phyloP scores from a whole-genome alignment of 441 rosid species.

The Lepidium campestre region DNA sequence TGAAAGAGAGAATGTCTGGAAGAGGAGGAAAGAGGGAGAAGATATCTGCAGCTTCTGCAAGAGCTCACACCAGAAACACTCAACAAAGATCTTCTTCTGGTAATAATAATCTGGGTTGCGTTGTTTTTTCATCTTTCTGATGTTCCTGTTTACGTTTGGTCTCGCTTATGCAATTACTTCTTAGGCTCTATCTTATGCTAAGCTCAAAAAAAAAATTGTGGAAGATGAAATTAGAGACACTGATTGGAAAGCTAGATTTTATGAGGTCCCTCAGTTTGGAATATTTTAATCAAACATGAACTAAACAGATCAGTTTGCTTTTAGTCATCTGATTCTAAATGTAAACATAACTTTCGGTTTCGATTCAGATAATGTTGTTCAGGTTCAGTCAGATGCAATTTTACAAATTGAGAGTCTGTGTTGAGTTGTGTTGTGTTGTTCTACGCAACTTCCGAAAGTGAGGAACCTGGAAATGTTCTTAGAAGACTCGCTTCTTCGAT shows the following conservation, averaged over 20 bases:
- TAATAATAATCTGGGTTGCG: background rate
- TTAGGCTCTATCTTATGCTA: background rate
- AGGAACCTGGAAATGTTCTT: background rate
- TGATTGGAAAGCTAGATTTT: no score
- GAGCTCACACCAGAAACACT: slow-evolving; percentile 7
- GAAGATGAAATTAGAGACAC: background rate
- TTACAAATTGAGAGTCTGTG: no score
- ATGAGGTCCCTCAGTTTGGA: background rate
- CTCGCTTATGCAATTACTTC: background rate
- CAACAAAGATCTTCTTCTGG: slow-evolving; percentile 15
- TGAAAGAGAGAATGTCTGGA: slow-evolving; percentile 1
- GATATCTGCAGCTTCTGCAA: background rate
- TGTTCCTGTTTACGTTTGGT: background rate
- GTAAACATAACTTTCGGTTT: background rate
- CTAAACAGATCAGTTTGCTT: no score
- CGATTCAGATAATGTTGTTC: background rate
- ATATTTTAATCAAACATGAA: no score
- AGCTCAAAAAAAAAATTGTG: background rate
- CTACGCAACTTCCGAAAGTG: background rate
- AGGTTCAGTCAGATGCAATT: background rate
- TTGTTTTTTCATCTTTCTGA: background rate
- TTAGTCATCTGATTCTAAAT: background rate
- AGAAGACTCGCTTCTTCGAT: background rate
- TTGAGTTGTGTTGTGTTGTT: background rate
- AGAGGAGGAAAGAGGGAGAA: background rate